Conservation (phyloP, 345 rosid genomes). For the Salix koriyanagi region DNA sequence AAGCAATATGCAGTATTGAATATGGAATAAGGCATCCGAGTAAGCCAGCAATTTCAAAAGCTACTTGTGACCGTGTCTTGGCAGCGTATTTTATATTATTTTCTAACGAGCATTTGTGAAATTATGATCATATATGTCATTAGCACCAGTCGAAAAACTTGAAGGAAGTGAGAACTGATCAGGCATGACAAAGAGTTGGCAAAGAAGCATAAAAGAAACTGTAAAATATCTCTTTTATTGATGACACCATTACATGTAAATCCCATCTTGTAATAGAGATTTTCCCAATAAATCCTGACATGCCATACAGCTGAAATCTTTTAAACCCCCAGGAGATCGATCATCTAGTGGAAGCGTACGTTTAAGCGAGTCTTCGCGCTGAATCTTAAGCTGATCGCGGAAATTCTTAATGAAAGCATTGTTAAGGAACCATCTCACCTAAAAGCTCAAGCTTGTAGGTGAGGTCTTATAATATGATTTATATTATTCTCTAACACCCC, state of each 20-base stretch:
- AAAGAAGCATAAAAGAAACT: neutral
- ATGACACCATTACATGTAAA: neutral
- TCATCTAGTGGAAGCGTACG: constrained; percentile 22
- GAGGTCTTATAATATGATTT: no score
- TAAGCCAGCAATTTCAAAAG: neutral
- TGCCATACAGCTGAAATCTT: neutral
- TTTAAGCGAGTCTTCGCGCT: constrained; percentile 30
- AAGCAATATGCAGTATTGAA: neutral
- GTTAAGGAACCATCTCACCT: no score
- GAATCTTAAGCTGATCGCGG: constrained; percentile 28
- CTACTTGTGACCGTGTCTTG: neutral
- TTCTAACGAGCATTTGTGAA: no score
- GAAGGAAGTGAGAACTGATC: no score
- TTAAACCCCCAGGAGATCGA: constrained; percentile 22
- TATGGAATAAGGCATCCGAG: neutral
- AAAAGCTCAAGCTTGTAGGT: no score
- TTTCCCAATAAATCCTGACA: neutral
- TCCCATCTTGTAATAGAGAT: neutral
- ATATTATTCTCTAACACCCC: no score
- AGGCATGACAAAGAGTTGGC: neutral
- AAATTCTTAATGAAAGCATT: constrained; percentile 32
- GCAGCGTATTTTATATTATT: neutral
- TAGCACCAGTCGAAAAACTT: no score
- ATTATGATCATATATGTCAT: no score
- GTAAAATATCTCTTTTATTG: neutral